Base-by-base conservation (phyloP, 139 green algal genomes). In the Axilococcus clingmanii region DNA sequence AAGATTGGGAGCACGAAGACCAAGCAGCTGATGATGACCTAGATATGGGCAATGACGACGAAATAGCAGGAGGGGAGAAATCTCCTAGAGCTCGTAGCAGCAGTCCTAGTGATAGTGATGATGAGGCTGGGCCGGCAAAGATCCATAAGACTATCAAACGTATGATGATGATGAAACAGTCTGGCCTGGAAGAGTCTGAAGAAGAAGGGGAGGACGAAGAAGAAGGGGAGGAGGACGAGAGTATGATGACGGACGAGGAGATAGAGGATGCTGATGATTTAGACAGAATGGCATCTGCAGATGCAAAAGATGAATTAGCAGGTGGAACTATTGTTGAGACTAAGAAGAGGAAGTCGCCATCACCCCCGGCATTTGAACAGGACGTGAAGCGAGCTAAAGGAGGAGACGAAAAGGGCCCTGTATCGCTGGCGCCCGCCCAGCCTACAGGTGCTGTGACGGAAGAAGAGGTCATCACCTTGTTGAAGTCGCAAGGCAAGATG, bases 381-480 rank as follows among this genome's bases (percentile, higher is more conserved):
- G 38, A 12, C 6, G 41, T 43, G 30, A 40, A 27, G 4, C 16
- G 23, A 11, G 22, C 16, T 16, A 12, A 32, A 41, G 33, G 50
- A 41, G 23, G 2, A 41, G 2, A 23, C 35, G 53, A 27, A 37
- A 43, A 5, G 40, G n/a, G n/a, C n/a, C n/a, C n/a, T n/a, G n/a
- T n/a, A n/a, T n/a, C n/a, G 30, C 8, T 33, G 6, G 23, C 27
- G 14, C 29, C 42, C 9, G 11, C 44, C 7, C 22, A 11, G 2
- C 3, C 20, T n/a, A 30, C 34, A 15, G 70, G 73, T 3, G 34
- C 51, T 4, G 29, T 78, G 5, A 81, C 64, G 6, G 79, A 82
- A 53, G 52, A 55, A 4, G 52, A 77, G 56, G 69, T 69, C 50
- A 75, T 80, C 67, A 71, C 78, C 51, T 36, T 87, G 49, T 19